phyloP scores from a whole-genome alignment of 2,329 filamentous ascomycete genomes.

The Conoideocrella luteorostrata region DNA sequence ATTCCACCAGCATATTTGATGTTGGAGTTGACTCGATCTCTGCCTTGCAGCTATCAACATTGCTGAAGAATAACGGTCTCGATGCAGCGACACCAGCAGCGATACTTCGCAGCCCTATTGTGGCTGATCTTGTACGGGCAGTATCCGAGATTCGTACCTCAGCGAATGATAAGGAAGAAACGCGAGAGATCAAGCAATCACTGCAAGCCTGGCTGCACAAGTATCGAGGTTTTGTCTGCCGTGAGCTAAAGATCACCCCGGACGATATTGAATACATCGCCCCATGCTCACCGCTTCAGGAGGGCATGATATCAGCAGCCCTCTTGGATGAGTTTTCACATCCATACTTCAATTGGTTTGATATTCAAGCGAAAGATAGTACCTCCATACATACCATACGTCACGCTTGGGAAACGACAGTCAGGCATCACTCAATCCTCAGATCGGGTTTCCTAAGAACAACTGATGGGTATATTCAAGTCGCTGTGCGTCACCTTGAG shows the following conservation, averaged over 20 bases:
- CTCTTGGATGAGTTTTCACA: slow-evolving; percentile 44
- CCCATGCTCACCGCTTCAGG: slow-evolving; percentile 79
- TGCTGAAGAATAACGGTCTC: slow-evolving; percentile 59
- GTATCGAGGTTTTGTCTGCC: slow-evolving; percentile 46
- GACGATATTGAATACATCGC: slow-evolving; percentile 63
- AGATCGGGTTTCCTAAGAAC: slow-evolving; percentile 69
- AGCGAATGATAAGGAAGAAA: slow-evolving; percentile 11
- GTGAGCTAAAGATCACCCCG: slow-evolving; percentile 42
- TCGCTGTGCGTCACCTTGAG: slow-evolving; percentile 43
- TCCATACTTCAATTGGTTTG: slow-evolving; percentile 74
- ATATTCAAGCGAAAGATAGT: slow-evolving; percentile 43
- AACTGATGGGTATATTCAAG: slow-evolving; percentile 70
- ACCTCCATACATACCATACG: slow-evolving; percentile 43
- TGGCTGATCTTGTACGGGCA: slow-evolving; percentile 39
- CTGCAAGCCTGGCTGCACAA: slow-evolving; percentile 60
- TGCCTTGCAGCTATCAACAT: slow-evolving; percentile 61
- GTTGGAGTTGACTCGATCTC: slow-evolving; percentile 86
- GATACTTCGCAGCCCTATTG: slow-evolving; percentile 56
- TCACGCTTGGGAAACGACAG: slow-evolving; percentile 50
- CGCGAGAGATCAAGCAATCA: slow-evolving; percentile 48
- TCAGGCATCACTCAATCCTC: slow-evolving; percentile 54
- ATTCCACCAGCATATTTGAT: slow-evolving; percentile 69
- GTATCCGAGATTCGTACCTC: slow-evolving; percentile 17
- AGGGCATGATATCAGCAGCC: slow-evolving; percentile 74
- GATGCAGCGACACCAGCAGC: slow-evolving; percentile 53